Evolutionary conservation across 768 basidiomycete genomes (phyloP).

Genomic region (Hygrocybe coccinea): DNA sequence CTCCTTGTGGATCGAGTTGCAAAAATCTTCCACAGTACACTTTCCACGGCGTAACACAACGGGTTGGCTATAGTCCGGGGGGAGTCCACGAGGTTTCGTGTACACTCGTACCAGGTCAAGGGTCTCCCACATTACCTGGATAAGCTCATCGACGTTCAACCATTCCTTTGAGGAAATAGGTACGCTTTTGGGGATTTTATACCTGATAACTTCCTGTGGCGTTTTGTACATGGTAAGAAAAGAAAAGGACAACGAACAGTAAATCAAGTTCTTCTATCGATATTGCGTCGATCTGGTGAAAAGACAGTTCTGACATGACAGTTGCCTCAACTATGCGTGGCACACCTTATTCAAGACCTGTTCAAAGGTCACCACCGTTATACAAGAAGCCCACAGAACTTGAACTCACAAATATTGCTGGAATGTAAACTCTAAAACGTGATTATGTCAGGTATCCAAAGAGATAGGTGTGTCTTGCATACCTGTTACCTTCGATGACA

Average conservation of each 20-base stretch:
- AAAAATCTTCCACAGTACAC: slow-evolving; percentile 82
- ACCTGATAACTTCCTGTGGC: slow-evolving; percentile 34
- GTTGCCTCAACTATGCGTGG: not conserved
- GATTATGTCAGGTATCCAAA: not conserved
- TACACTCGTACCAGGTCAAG: slow-evolving; percentile 93
- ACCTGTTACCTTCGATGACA: slow-evolving; percentile 94
- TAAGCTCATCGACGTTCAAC: slow-evolving; percentile 94
- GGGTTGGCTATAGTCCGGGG: slow-evolving; percentile 87
- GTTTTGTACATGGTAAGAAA: slow-evolving; percentile 1
- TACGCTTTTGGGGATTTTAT: slow-evolving; percentile 93
- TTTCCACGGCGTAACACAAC: slow-evolving; percentile 74
- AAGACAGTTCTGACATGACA: slow-evolving; percentile 5
- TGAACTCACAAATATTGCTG: slow-evolving; percentile 74
- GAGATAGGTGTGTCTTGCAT: slow-evolving; percentile 14
- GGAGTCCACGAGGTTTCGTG: slow-evolving; percentile 87
- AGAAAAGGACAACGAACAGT: slow-evolving; percentile 43
- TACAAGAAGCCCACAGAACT: not conserved
- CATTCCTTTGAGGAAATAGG: slow-evolving; percentile 92
- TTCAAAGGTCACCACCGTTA: slow-evolving; percentile 1
- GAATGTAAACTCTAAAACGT: slow-evolving; percentile 77
- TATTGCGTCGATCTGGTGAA: slow-evolving; percentile 85
- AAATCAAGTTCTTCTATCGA: slow-evolving; percentile 97
- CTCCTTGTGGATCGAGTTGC: slow-evolving; percentile 91
- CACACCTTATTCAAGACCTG: slow-evolving; percentile 81
- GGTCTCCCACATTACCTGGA: slow-evolving; percentile 89